These are phyloP conservation scores for Acer negundo DNA, from an alignment of 345 rosid genomes.

Conservation along the genomic window DNA sequence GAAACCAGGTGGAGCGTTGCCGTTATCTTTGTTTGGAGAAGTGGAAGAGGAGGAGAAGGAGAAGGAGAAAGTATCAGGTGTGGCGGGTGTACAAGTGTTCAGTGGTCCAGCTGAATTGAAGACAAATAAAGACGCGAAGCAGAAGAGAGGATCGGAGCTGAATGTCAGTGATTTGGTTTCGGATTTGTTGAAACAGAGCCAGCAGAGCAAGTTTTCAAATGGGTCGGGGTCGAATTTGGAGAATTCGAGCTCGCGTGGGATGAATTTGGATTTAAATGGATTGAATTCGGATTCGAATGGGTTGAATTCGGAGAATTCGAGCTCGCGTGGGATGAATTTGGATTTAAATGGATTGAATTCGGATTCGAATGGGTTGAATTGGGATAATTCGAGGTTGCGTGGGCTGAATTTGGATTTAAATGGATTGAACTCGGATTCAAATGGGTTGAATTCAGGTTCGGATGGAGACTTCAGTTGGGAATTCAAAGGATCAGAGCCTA, in stretches of 20 bases:
- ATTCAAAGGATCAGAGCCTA: slow-evolving; percentile 35
- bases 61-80: slow-evolving; percentile 34
- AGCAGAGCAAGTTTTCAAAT: slow-evolving; percentile 20
- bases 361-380: slow-evolving; percentile 18
- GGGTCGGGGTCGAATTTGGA: slow-evolving; percentile 15
- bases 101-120: slow-evolving; percentile 26
- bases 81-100: slow-evolving; percentile 27
- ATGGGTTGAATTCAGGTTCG: slow-evolving; percentile 24
- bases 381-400: slow-evolving; percentile 1
- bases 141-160: slow-evolving; percentile 27
- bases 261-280: slow-evolving; percentile 16
- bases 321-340: slow-evolving; percentile 13
- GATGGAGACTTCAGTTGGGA: slow-evolving; percentile 43
- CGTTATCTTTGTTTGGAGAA: slow-evolving; percentile 85
- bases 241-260: slow-evolving; percentile 13
- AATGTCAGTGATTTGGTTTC: slow-evolving; percentile 42
- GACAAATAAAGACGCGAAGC: slow-evolving; percentile 27
- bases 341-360: slow-evolving; percentile 22
- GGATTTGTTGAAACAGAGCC: slow-evolving; percentile 41
- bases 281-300: slow-evolving; percentile 20
- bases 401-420: slow-evolving; percentile 16
- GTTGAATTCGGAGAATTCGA: slow-evolving; percentile 11
- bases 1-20: slow-evolving; percentile 66
- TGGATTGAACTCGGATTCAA: slow-evolving; percentile 25
- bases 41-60: slow-evolving; percentile 42